Base-by-base conservation (phyloP, 257 asterid species). In the Anisodus acutangulus region DNA sequence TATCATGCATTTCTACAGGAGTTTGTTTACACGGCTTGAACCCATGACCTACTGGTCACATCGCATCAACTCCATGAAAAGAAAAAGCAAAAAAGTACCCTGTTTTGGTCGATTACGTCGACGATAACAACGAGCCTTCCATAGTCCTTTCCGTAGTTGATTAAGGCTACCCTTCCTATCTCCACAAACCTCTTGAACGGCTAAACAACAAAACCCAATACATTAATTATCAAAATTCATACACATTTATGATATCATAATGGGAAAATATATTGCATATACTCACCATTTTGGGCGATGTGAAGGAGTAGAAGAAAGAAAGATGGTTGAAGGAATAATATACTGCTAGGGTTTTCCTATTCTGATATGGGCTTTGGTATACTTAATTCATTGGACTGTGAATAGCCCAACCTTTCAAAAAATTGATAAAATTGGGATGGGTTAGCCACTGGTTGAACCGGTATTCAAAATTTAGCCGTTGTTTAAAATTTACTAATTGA, bases 181-280 rank as follows among this genome's bases (percentile, higher is more conserved):
- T 95, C 97, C 82, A 95, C 98, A 87, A 88, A 95, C 89, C 98
- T 92, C 94, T 95, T 95, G 96, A 95, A 95, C 90, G 97, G 98
- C 98, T 95, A 78, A 66, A 87, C 51, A 70, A 41, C 45, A 41
- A 41, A 41, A 41, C 45, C 45, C 45, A 41, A 41, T 41, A 41
- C 45, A 41, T 41, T 41, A 41, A 41, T 41, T 41, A 41, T 41
- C 45, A 41, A 41, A 3, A 41, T 3, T 3, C 45, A 41, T 41
- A 41, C 5, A 41, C 45, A 41, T 41, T 41, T 3, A 41, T 41
- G 45, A 41, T 5, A 31, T 31, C 35, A 31, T 31, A 31, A 31
- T 31, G 35, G 35, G 59, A 43, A 5, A 2, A 2, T 8, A 57
- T 10, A 57, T 6, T 31, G 17, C 3, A 3, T 6, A 51, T 45